Conservation (phyloP, 495 filamentous ascomycete genomes). For the Tuber brumale region DNA sequence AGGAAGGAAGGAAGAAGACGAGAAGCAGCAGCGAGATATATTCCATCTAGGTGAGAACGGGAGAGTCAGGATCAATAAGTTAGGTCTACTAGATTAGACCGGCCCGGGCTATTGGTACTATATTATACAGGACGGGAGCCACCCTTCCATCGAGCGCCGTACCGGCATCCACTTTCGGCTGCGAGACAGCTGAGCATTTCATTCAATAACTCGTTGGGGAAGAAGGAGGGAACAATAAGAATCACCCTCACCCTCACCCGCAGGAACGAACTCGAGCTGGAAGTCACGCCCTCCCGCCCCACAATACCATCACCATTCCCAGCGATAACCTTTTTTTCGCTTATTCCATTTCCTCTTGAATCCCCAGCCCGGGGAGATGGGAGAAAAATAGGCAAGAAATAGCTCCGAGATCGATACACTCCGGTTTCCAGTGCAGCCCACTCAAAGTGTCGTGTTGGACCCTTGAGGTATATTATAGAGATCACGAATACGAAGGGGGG, state of each 20-base stretch:
- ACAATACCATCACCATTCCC: background rate
- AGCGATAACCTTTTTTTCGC: background rate
- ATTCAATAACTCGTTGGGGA: background rate
- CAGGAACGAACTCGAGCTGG: background rate
- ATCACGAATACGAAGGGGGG: background rate
- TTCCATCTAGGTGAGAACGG: background rate
- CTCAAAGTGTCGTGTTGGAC: background rate
- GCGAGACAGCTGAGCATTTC: background rate
- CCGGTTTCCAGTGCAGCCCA: background rate
- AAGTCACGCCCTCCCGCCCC: background rate
- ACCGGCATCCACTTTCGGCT: background rate
- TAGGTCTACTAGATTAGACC: background rate
- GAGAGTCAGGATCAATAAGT: background rate
- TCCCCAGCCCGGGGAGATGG: background rate
- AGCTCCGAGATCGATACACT: background rate
- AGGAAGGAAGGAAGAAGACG: background rate
- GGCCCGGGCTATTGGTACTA: background rate
- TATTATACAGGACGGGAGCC: background rate
- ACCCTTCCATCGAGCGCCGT: background rate
- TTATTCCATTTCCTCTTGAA: background rate
- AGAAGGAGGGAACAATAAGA: background rate
- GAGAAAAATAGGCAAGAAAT: background rate
- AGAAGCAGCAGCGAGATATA: background rate
- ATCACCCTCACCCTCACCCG: background rate
- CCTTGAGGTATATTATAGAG: background rate